A percentile compares a stretch with the other conserved stretches of the same genome.
These are phyloP conservation scores for Cornus florida DNA, from an alignment of 148 eudicot genomes.

Conservation along the genomic window DNA sequence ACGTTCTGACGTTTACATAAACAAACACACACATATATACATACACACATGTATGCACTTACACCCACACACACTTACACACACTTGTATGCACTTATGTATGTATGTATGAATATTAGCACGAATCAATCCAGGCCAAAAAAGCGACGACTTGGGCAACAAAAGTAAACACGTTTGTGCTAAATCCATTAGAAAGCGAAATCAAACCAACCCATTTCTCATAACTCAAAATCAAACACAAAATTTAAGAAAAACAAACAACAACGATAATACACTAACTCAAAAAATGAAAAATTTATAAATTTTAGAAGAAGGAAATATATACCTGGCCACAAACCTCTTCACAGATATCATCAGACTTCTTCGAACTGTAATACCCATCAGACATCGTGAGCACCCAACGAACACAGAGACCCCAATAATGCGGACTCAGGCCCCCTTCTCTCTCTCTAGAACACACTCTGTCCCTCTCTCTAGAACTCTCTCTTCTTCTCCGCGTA, in stretches of 20 bases:
- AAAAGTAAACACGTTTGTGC: background rate
- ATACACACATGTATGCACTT: no score
- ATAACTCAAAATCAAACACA: background rate
- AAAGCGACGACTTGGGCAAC: background rate
- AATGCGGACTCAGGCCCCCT: slow-evolving; percentile 16
- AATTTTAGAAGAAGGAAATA: background rate
- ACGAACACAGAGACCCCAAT: background rate
- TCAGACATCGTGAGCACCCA: slow-evolving; percentile 39
- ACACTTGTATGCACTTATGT: background rate
- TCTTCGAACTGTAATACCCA: slow-evolving; percentile 53
- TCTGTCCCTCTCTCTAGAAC: slow-evolving; percentile 1
- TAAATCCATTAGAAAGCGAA: no score
- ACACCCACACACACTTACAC: no score
- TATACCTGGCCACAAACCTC: slow-evolving; percentile 64
- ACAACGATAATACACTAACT: background rate
- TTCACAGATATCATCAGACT: slow-evolving; percentile 55
- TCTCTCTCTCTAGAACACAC: background rate
- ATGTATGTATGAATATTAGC: background rate
- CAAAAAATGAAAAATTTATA: background rate
- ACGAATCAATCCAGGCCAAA: background rate
- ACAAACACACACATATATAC: background rate
- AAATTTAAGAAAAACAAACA: background rate
- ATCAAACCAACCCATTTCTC: background rate
- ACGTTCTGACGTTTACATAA: background rate
- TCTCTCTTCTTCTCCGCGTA: background rate